Percentiles rank a stretch among this genome's conserved stretches.
These are phyloP conservation scores for Cercophora newfieldiana DNA, from an alignment of 495 filamentous ascomycete species.

Conservation along the genomic window DNA sequence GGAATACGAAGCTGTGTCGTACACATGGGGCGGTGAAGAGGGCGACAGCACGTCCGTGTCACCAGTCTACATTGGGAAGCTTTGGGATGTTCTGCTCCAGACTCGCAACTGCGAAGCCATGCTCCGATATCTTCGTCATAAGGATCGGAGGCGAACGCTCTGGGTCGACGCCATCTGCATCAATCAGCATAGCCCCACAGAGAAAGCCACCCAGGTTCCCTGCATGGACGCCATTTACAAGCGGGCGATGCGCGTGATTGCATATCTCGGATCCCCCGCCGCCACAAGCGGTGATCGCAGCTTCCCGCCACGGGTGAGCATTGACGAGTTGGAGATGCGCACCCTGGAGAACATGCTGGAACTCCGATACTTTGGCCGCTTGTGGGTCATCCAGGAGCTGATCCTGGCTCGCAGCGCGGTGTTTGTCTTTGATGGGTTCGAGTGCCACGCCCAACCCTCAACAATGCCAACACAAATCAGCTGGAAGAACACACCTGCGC, in stretches of 20 bases:
- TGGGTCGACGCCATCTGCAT: constrained; percentile 13
- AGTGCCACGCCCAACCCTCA: constrained; percentile 1
- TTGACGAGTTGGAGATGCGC: not conserved
- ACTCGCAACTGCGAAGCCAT: constrained; percentile 14
- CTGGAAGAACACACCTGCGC: not conserved
- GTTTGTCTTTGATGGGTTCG: constrained; percentile 20
- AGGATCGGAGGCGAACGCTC: not conserved
- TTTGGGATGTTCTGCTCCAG: constrained; percentile 6
- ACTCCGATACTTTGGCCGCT: constrained; percentile 16
- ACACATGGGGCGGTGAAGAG: constrained; percentile 14
- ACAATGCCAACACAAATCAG: not conserved
- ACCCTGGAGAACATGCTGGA: constrained; percentile 14
- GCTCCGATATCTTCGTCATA: constrained; percentile 5
- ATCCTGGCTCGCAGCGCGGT: constrained; percentile 19
- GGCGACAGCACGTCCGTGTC: not conserved
- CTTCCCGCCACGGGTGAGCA: not conserved
- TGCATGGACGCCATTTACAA: constrained; percentile 26
- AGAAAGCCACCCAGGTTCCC: not conserved
- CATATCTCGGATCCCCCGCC: constrained; percentile 17
- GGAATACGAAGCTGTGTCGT: constrained; percentile 18
- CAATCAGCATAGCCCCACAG: not conserved
- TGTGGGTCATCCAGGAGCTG: constrained; percentile 36
- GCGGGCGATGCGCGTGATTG: constrained; percentile 20
- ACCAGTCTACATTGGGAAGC: constrained; percentile 7
- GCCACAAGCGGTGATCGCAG: not conserved